These are phyloP conservation scores for Hypoxylon sp. DNA, from an alignment of 2,329 filamentous ascomycete species.

Conservation along the genomic window DNA sequence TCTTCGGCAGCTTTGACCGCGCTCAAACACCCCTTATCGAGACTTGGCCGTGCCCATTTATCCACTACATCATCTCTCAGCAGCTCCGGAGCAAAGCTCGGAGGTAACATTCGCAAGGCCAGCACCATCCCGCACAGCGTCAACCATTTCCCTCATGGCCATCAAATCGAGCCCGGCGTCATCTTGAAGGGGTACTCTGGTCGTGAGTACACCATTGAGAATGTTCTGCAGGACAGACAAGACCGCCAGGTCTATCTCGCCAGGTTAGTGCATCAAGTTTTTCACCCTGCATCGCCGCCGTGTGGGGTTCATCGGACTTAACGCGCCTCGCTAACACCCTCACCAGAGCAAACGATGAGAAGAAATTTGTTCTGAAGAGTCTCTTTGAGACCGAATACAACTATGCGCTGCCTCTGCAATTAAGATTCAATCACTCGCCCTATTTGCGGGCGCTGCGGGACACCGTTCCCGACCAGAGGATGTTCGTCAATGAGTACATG, in stretches of 20 bases:
- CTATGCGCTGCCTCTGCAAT: slow-evolving; percentile 54
- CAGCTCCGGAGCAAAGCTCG: slow-evolving; percentile 38
- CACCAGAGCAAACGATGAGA: slow-evolving; percentile 51
- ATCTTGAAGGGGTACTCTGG: slow-evolving; percentile 54
- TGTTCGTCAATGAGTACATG: slow-evolving; percentile 63
- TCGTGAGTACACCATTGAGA: slow-evolving; percentile 53
- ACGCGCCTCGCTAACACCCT: slow-evolving; percentile 19
- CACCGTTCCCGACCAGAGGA: slow-evolving; percentile 60
- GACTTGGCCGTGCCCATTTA: slow-evolving; percentile 46
- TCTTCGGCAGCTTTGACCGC: slow-evolving; percentile 50
- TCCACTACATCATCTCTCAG: slow-evolving; percentile 47
- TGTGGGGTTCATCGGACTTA: slow-evolving; percentile 32
- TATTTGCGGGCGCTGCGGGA: slow-evolving; percentile 59
- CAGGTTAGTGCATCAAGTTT: slow-evolving; percentile 42
- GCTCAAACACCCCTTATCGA: slow-evolving; percentile 49
- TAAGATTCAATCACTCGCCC: slow-evolving; percentile 53
- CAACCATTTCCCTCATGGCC: slow-evolving; percentile 25
- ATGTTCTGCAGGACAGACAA: slow-evolving; percentile 56
- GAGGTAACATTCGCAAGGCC: slow-evolving; percentile 47
- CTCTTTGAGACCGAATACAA: slow-evolving; percentile 55
- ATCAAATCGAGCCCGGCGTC: slow-evolving; percentile 50
- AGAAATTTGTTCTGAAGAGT: slow-evolving; percentile 56
- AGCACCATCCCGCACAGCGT: slow-evolving; percentile 48
- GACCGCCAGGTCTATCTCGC: slow-evolving; percentile 56
- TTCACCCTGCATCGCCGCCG: slow-evolving; percentile 5